Percentiles rank a stretch among this genome's conserved stretches.
phyloP scores from a whole-genome alignment of 2,329 filamentous ascomycete species.

The Calonectria honghensis region DNA sequence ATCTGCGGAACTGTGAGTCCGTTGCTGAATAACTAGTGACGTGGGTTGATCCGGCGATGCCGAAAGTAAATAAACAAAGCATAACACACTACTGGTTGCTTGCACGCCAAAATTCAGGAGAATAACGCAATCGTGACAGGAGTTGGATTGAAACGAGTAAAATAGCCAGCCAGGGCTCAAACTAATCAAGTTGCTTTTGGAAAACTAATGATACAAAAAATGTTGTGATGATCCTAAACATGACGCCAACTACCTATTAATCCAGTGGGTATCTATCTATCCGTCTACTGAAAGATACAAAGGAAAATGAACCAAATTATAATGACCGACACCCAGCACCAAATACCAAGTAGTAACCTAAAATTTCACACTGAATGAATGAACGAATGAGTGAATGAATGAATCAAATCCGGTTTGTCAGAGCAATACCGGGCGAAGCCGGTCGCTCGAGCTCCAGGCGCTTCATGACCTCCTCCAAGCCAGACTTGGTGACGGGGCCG shows the following conservation, averaged over 20 bases:
- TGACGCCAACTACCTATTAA: slow-evolving; percentile 21
- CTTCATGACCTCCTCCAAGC: slow-evolving; percentile 52
- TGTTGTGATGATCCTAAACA: background rate
- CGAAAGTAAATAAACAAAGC: background rate
- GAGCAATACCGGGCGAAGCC: slow-evolving; percentile 53
- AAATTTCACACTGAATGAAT: background rate
- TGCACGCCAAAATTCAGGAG: background rate
- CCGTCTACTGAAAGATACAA: slow-evolving; percentile 28
- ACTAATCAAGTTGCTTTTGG: background rate
- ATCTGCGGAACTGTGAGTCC: background rate
- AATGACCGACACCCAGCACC: slow-evolving; percentile 19
- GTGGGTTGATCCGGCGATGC: background rate
- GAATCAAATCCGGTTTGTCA: slow-evolving; percentile 54
- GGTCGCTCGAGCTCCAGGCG: slow-evolving; percentile 55
- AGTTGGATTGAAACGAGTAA: background rate
- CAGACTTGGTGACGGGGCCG: slow-evolving; percentile 33
- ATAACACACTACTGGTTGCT: background rate
- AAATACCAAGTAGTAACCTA: background rate
- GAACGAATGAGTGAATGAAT: background rate
- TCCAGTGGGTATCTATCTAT: slow-evolving; percentile 33
- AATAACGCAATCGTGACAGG: background rate
- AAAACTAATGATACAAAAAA: background rate
- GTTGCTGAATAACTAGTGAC: background rate
- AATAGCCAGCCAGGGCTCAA: background rate
- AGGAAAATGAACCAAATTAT: slow-evolving; percentile 7